phyloP scores from a whole-genome alignment of 2,329 filamentous ascomycete species.

The Mycosphaerella sp. region DNA sequence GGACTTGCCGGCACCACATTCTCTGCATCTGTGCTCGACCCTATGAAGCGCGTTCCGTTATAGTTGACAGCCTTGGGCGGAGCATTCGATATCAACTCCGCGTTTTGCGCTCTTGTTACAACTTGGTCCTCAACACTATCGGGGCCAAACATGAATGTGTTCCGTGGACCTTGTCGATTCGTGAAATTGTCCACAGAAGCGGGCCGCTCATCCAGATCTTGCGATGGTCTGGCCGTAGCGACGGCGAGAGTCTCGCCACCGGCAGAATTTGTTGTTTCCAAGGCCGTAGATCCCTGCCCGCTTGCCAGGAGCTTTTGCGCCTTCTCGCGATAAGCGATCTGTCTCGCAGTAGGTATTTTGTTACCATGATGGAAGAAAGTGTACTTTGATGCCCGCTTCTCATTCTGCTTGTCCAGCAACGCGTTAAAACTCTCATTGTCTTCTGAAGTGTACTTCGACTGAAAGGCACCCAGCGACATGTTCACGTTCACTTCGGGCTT shows the following conservation, averaged over 20 bases:
- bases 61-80: constrained; percentile 73
- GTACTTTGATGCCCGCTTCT: constrained; percentile 75
- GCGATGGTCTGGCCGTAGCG: constrained; percentile 41
- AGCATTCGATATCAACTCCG: constrained; percentile 65
- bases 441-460: constrained; percentile 91
- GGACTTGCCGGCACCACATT: constrained; percentile 62
- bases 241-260: constrained; percentile 23
- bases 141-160: constrained; percentile 79
- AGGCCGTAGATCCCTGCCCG: constrained; percentile 20
- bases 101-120: constrained; percentile 59
- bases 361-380: constrained; percentile 86
- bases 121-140: constrained; percentile 54
- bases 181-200: constrained; percentile 73
- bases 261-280: constrained; percentile 25
- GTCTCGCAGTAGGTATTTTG: constrained; percentile 62
- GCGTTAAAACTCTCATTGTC: constrained; percentile 97
- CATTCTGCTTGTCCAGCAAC: constrained; percentile 83
- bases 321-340: constrained; percentile 49
- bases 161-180: constrained; percentile 56
- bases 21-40: constrained; percentile 27
- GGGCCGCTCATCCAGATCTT: constrained; percentile 62
- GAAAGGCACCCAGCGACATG: constrained; percentile 78
- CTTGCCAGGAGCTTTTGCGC: constrained; percentile 58
- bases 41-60: constrained; percentile 67
- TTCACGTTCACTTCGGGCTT: constrained; percentile 60